Base-by-base conservation (phyloP, 805 yeast genomes). In the Blastobotrys chiropterorum region DNA sequence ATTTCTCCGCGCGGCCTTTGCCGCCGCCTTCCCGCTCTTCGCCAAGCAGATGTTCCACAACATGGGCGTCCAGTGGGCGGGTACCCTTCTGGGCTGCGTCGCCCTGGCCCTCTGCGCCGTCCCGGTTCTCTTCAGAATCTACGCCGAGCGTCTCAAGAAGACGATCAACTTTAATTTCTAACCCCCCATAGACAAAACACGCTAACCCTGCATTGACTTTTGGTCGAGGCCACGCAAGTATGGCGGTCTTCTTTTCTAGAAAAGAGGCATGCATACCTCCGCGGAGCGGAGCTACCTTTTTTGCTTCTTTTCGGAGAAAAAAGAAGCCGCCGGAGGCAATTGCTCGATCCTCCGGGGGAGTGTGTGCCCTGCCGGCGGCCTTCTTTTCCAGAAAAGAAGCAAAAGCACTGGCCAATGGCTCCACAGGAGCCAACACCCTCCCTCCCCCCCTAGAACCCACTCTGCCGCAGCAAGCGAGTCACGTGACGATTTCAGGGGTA, bases 31-130 rank as follows among this genome's bases (percentile, higher is more conserved):
- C 77, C 90, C 89, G 47, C 71, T 86, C 51, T 87, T 86, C 64
- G 86, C 89, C 0, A 69, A 75, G 2, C 82, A 76, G 59, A 83
- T 87, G 92, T 85, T 86, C 67, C 67, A 72, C 30, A 74, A 73
- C 55, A 75, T 86, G 80, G 86, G 87, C 42, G 76, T 75, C 42
- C 82, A 86, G 59, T 86, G 92, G 92, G 92, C 95, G 1, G 90
- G 92, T 56, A 71, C 86, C 34, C 65, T 86, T 21, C 63, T 87
- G 38, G 90, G 90, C 15, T 72, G 82, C 50, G 72, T 86, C 48
- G 82, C 83, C 0, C 68, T 72, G 2, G 73, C 69, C 1, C 63
- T 87, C 68, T 68, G 78, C 21, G 85, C 90, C 0, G 86, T 86
- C 51, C 95, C 95, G 2, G 63, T 86, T 53, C 62, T 82, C 47